Evolutionary conservation across 148 eudicot genomes (phyloP).

Genomic region (Nepenthes mirabilis): DNA sequence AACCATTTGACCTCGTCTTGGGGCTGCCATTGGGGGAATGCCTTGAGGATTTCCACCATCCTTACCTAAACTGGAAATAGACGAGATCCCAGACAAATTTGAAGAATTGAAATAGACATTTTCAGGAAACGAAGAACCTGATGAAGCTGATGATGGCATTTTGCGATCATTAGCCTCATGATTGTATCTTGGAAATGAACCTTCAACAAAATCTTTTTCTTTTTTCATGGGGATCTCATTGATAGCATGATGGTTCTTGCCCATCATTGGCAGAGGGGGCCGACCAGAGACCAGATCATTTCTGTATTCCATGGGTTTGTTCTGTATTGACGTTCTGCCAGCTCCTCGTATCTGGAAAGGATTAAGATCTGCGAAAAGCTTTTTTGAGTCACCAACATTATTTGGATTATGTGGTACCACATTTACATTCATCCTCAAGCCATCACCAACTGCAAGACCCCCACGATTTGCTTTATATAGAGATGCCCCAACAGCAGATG

Average conservation of each 20-base stretch:
- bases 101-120: conserved; percentile 18
- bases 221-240: conserved; percentile 55
- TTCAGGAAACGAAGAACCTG: conserved; percentile 25
- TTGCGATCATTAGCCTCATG: conserved; percentile 21
- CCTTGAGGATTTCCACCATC: conserved; percentile 12
- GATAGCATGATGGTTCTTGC: conserved; percentile 67
- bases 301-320: conserved; percentile 31
- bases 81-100: conserved; percentile 15
- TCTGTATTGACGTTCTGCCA: conserved; percentile 47
- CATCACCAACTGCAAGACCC: conserved; percentile 62
- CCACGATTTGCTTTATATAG: conserved; percentile 75
- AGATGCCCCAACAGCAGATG: conserved; percentile 62
- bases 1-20: conserved; percentile 15
- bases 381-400: conserved; percentile 50
- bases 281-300: conserved; percentile 44
- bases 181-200: conserved; percentile 28
- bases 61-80: conserved; percentile 12
- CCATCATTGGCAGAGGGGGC: conserved; percentile 59
- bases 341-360: conserved; percentile 74
- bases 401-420: conserved; percentile 59
- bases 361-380: conserved; percentile 91
- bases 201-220: conserved; percentile 36
- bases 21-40: conserved; percentile 13
- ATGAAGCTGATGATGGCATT: conserved; percentile 36
- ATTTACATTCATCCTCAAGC: conserved; percentile 74